A percentile compares a stretch with the other conserved stretches of the same genome.
Evolutionary conservation across 345 rosid species (phyloP).

Genomic region (Eucalyptus lansdowneana): DNA sequence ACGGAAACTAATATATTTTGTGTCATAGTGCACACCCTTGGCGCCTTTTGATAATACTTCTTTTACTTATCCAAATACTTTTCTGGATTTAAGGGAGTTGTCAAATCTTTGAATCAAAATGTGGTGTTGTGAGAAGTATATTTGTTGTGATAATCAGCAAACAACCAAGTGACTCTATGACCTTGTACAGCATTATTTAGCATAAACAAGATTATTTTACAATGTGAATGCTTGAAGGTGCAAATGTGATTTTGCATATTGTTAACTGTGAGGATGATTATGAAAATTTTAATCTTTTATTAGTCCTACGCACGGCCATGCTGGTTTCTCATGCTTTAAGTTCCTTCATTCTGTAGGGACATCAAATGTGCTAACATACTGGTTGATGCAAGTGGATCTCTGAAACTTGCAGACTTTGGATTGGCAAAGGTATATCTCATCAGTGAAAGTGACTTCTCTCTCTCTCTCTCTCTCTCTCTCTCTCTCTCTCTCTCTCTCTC

Average conservation of each 20-base stretch:
- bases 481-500: no score
- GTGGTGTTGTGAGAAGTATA: background rate
- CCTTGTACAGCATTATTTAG: background rate
- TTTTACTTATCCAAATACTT: background rate
- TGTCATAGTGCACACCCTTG: background rate
- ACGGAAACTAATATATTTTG: background rate
- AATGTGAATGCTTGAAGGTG: background rate
- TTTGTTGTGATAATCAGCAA: background rate
- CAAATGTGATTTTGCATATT: no score
- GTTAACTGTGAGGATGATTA: no score
- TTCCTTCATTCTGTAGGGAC: no score
- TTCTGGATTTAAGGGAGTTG: background rate
- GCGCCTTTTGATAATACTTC: background rate
- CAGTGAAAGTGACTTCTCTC: no score
- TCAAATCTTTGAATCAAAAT: background rate
- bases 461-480: no score
- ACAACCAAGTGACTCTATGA: rapidly evolving
- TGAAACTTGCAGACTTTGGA: no score
- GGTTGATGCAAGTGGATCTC: no score
- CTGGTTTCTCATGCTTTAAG: no score
- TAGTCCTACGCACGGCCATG: no score
- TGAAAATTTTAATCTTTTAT: background rate
- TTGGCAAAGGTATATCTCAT: no score
- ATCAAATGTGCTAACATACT: no score
- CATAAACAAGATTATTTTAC: background rate